Evolutionary conservation across 352 stramenopile species (phyloP), one percentile per base, ranked within the genome.

Genomic region (Aphanomyces cochlioides): DNA sequence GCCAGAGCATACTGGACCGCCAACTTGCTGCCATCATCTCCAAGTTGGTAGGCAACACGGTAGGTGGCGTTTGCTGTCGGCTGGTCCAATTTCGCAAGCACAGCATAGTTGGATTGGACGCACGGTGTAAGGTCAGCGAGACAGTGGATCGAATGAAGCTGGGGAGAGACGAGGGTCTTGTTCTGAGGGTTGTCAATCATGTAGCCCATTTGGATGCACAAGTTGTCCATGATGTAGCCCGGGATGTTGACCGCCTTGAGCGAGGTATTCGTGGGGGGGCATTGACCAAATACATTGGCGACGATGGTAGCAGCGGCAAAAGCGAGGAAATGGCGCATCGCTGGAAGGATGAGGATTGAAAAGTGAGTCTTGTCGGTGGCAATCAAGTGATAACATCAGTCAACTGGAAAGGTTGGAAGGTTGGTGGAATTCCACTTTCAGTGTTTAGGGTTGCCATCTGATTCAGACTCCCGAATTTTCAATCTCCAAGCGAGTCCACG

Each of bases 191-290:
- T 76, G 59, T 78, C 73, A 7, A 78, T 28, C 2, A 81, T 56
- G 1, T 60, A 77, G 28, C 48, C 69, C 17, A 69, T 41, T 19
- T 79, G 40, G 47, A 81, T 81, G 61, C 76, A 79, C 56, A 69
- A 78, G 1, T 50, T 56, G 66, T 81, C 76, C 76, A 81, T 78
- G 21, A 81, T 56, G 65, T 67, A 79, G 1, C 74, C 76, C 19
- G 68, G 40, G 0, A 72, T 38, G 56, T 68, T 76, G 43, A 77
- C 66, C 12, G 19, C 64, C 10, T 78, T 59, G 39, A 69, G 73
- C 10, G 39, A 15, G 3, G 57, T 21, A 2, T 36, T 12, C 7
- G 50, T 58, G 8, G 15, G 50, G 17, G 50, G 15, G 50, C 15
- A 58, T 1, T 17, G 10, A 12, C 43, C 15, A 12, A 36, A 36